phyloP scores from a whole-genome alignment of 345 rosid species.

The Eucalyptus marginata region DNA sequence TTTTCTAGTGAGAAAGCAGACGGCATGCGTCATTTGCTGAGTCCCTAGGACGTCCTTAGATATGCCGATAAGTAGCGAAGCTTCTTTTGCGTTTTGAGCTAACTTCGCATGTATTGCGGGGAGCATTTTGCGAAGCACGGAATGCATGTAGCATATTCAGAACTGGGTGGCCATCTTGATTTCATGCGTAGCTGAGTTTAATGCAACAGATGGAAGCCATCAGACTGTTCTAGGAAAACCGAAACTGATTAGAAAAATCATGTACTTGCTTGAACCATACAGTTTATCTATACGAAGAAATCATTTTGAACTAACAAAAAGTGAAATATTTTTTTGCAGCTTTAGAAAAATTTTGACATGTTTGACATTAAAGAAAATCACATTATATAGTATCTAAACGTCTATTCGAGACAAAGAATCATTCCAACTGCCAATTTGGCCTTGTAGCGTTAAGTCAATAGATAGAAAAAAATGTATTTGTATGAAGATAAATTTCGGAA shows the following conservation, averaged over 20 bases:
- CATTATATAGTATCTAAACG: too few species aligned
- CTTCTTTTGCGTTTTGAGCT: neutral
- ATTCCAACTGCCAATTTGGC: too few species aligned
- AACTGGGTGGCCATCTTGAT: neutral
- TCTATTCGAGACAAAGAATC: too few species aligned
- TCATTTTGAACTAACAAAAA: neutral
- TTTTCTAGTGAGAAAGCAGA: neutral
- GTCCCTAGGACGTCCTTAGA: neutral
- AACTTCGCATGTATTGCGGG: neutral
- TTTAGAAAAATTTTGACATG: neutral
- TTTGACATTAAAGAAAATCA: neutral
- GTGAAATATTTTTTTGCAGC: neutral
- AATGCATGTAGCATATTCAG: neutral
- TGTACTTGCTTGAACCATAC: neutral
- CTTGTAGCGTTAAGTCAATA: neutral
- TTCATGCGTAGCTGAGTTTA: neutral
- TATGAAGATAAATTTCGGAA: neutral
- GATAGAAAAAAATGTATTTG: neutral
- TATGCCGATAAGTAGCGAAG: neutral
- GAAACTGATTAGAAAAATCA: neutral
- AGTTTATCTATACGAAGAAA: neutral
- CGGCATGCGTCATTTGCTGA: neutral
- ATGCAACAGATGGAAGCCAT: neutral
- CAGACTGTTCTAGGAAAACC: neutral
- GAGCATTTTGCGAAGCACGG: neutral